Conservation (phyloP, 805 yeast genomes). For the Blastobotrys robertii region DNA sequence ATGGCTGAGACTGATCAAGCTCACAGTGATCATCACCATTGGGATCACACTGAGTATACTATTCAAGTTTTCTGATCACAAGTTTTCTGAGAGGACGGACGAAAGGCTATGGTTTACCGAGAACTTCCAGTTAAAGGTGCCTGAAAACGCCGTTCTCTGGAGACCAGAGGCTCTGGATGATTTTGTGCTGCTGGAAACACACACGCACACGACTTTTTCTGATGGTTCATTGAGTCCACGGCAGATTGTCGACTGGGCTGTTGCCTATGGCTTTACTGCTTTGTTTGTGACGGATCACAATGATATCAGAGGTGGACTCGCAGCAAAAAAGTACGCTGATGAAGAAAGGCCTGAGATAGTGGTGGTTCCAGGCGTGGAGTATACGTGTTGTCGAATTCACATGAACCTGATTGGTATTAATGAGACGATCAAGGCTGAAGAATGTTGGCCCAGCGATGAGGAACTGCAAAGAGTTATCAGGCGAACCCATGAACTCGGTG, state of each 20-base stretch:
- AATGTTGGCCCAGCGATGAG: slow-evolving; percentile 15
- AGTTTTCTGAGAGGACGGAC: neutral
- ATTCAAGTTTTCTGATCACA: neutral
- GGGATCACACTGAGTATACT: neutral
- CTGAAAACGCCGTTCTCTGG: slow-evolving; percentile 10
- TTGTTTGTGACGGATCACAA: slow-evolving; percentile 21
- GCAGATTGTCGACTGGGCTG: slow-evolving; percentile 21
- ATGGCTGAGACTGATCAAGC: neutral
- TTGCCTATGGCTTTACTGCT: slow-evolving; percentile 16
- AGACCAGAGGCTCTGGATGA: slow-evolving; percentile 1
- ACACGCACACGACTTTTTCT: slow-evolving; percentile 16
- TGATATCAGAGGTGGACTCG: slow-evolving; percentile 15
- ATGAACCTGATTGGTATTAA: slow-evolving; percentile 20
- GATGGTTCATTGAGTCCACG: slow-evolving; percentile 16
- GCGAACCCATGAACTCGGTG: slow-evolving; percentile 15
- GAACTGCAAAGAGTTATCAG: slow-evolving; percentile 14
- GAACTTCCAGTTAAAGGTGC: slow-evolving; percentile 8
- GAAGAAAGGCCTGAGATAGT: slow-evolving; percentile 6
- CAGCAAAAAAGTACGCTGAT: slow-evolving; percentile 12
- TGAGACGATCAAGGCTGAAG: slow-evolving; percentile 15
- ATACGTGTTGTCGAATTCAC: slow-evolving; percentile 19
- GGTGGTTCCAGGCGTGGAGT: slow-evolving; percentile 21
- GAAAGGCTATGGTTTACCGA: slow-evolving; percentile 9
- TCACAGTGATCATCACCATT: neutral
- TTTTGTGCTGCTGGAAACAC: slow-evolving; percentile 11